phyloP scores from a whole-genome alignment of 1,139 yeast species.

The Diutina rugosa region DNA sequence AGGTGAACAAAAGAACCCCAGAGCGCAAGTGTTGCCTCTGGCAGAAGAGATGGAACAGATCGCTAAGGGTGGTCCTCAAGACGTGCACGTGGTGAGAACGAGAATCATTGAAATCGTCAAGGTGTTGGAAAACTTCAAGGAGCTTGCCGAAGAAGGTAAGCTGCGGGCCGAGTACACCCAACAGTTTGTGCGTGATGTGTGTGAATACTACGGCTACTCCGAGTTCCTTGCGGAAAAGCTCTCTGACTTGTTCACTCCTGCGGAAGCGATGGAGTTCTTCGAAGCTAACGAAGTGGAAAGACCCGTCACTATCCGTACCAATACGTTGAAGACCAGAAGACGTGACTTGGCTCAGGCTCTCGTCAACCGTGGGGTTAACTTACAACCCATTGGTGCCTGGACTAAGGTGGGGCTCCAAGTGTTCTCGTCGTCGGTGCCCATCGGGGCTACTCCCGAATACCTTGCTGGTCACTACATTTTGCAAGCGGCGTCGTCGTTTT shows the following conservation, averaged over 20 bases:
- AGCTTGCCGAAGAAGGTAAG: conserved; percentile 72
- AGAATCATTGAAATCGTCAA: conserved; percentile 93
- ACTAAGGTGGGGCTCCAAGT: conserved; percentile 95
- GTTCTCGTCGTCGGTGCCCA: conserved; percentile 96
- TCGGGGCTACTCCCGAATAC: conserved; percentile 99
- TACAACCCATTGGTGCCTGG: conserved; percentile 97
- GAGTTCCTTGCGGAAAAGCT: conserved; percentile 87
- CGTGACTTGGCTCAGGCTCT: conserved; percentile 92
- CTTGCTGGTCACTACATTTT: conserved; percentile 94
- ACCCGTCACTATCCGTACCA: conserved; percentile 93
- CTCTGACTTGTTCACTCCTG: conserved; percentile 80
- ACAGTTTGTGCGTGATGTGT: conserved; percentile 71
- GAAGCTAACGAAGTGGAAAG: conserved; percentile 97
- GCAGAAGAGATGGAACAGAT: conserved; percentile 34
- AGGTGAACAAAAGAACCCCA: conserved; percentile 44
- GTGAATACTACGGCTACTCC: conserved; percentile 95
- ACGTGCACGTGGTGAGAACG: conserved; percentile 73
- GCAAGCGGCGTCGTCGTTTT: conserved; percentile 96
- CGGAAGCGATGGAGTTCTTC: conserved; percentile 95
- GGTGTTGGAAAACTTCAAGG: conserved; percentile 87
- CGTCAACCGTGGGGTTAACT: conserved; percentile 92
- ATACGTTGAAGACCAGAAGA: conserved; percentile 87
- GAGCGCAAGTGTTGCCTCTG: conserved; percentile 57
- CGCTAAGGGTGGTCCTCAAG: conserved; percentile 44
- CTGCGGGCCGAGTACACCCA: conserved; percentile 73